A percentile compares a stretch with the other conserved stretches of the same genome.
These are phyloP conservation scores for Kodamaea laetipori DNA, from an alignment of 805 yeast genomes.

Conservation along the genomic window DNA sequence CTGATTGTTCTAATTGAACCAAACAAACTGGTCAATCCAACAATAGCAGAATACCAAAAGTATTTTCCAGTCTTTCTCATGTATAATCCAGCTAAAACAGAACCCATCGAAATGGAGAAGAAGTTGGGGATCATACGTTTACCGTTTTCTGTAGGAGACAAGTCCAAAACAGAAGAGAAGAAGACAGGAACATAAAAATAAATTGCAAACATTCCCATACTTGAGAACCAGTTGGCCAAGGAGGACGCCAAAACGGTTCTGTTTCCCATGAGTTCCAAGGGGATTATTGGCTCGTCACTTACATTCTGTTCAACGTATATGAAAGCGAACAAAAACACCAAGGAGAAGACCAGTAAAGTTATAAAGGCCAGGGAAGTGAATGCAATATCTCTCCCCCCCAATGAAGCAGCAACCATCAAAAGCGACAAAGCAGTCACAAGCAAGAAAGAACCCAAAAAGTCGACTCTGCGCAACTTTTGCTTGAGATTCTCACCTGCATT, in stretches of 20 bases:
- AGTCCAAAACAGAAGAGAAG: conserved; percentile 54
- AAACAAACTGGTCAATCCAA: conserved; percentile 45
- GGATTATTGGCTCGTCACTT: conserved; percentile 68
- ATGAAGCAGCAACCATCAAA: conserved; percentile 65
- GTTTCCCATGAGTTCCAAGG: conserved; percentile 56
- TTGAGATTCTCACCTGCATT: conserved; percentile 46
- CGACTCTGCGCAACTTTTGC: conserved; percentile 58
- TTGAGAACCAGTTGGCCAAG: conserved; percentile 66
- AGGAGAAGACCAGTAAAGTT: conserved; percentile 34
- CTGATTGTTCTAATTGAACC: conserved; percentile 47
- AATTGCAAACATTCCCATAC: conserved; percentile 66
- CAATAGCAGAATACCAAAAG: conserved; percentile 44
- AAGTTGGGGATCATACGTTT: conserved; percentile 64
- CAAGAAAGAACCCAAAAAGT: conserved; percentile 62
- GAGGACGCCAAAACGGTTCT: conserved; percentile 67
- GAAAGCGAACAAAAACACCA: conserved; percentile 43
- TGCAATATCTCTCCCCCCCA: conserved; percentile 59
- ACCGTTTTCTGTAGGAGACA: conserved; percentile 60
- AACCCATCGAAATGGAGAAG: conserved; percentile 66
- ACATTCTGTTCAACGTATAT: conserved; percentile 51
- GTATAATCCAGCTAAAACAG: conserved; percentile 64
- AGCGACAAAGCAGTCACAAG: conserved; percentile 59
- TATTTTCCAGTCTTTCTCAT: conserved; percentile 72
- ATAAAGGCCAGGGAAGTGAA: conserved; percentile 48
- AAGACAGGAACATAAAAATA: conserved; percentile 73